These are phyloP conservation scores for Posidonia oceanica DNA, from an alignment of 116 monocot genomes.

Conservation along the genomic window DNA sequence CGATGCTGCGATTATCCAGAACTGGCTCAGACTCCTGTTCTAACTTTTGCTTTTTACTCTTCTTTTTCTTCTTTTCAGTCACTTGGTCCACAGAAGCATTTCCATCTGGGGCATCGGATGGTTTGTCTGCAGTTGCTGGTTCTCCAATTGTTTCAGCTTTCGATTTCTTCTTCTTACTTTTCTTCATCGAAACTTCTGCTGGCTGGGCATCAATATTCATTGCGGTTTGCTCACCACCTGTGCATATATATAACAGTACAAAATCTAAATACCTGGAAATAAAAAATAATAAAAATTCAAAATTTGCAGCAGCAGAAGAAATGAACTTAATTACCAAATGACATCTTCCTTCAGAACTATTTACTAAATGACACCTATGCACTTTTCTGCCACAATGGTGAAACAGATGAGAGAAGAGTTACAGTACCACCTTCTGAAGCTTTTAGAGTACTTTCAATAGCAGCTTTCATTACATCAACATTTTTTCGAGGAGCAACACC, in stretches of 20 bases:
- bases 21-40: neutral
- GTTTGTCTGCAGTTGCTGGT: no score
- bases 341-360: no score
- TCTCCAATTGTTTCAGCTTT: constrained; percentile 7
- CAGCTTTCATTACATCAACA: constrained; percentile 91
- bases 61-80: constrained; percentile 20
- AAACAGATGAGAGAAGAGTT: no score
- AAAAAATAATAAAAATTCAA: neutral
- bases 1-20: neutral
- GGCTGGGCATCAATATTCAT: constrained; percentile 16
- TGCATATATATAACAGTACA: no score
- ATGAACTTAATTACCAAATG: no score
- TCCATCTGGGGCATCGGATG: constrained; percentile 7
- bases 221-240: neutral
- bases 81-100: constrained; percentile 2
- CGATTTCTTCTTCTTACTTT: constrained; percentile 32
- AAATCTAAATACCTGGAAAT: no score
- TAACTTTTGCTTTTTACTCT: constrained; percentile 16
- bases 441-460: constrained; percentile 33
- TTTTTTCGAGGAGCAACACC: constrained; percentile 89
- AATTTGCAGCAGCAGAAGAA: no score
- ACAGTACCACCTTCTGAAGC: neutral
- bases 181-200: constrained; percentile 13
- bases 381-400: no score
- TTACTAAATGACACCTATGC: no score